phyloP scores from a whole-genome alignment of 2,329 filamentous ascomycete genomes.

The Trichophyton simii region DNA sequence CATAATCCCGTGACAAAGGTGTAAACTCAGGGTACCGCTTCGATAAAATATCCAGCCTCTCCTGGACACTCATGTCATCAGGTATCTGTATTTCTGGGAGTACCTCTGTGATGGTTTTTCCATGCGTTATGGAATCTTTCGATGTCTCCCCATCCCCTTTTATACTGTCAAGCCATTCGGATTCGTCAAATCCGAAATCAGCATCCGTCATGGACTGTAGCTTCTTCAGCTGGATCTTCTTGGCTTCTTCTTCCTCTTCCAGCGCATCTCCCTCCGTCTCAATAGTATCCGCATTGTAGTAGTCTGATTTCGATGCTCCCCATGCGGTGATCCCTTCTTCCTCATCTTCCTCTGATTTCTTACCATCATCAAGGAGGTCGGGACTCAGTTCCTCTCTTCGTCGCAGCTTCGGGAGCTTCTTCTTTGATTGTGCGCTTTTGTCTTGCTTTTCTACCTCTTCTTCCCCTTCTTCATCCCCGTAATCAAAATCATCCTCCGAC shows the following conservation, averaged over 20 bases:
- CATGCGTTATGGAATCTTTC: slow-evolving; percentile 35
- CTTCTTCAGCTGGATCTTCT: slow-evolving; percentile 80
- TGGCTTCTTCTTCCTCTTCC: slow-evolving; percentile 85
- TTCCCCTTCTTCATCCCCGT: slow-evolving; percentile 23
- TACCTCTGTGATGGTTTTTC: slow-evolving; percentile 66
- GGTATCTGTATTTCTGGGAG: slow-evolving; percentile 72
- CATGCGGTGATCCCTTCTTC: slow-evolving; percentile 58
- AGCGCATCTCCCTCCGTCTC: slow-evolving; percentile 62
- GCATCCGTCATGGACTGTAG: slow-evolving; percentile 76
- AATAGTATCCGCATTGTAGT: slow-evolving; percentile 77
- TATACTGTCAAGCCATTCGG: slow-evolving; percentile 61
- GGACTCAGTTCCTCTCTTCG: slow-evolving; percentile 14
- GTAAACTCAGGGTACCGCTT: slow-evolving; percentile 87
- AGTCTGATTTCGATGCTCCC: slow-evolving; percentile 78
- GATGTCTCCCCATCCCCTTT: slow-evolving; percentile 37
- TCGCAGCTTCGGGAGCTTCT: slow-evolving; percentile 14
- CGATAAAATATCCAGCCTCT: slow-evolving; percentile 62
- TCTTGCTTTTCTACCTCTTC: slow-evolving; percentile 23
- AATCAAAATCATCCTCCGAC: slow-evolving; percentile 30
- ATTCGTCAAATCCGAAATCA: slow-evolving; percentile 86
- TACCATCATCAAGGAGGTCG: slow-evolving; percentile 23
- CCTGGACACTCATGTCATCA: slow-evolving; percentile 61
- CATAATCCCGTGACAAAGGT: slow-evolving; percentile 66
- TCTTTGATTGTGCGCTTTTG: slow-evolving; percentile 15
- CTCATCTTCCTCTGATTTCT: slow-evolving; percentile 44